phyloP scores from a whole-genome alignment of 768 basidiomycete genomes.

The Pulveroboletus sp. region DNA sequence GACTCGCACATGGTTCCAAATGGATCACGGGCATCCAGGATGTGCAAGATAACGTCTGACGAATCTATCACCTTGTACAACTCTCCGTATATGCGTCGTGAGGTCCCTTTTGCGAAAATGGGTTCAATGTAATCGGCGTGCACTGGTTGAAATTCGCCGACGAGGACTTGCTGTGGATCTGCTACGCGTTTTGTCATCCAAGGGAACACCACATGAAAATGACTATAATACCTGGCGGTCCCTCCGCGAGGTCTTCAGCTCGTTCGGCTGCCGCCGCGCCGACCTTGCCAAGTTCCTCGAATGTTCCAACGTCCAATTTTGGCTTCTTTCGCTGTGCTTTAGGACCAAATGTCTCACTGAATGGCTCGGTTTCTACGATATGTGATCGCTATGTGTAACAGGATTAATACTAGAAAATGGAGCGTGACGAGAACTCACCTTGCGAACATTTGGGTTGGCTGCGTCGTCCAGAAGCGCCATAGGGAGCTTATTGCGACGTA shows the following conservation, averaged over 20 bases:
- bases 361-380: slow-evolving; percentile 95
- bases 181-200: slow-evolving; percentile 8
- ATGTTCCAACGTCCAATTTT: slow-evolving; percentile 81
- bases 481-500: slow-evolving; percentile 93
- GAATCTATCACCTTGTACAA: slow-evolving; percentile 99
- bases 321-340: slow-evolving; percentile 94
- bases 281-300: slow-evolving; percentile 82
- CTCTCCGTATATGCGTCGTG: slow-evolving; percentile 94
- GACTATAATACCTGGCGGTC: slow-evolving; percentile 41
- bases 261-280: slow-evolving; percentile 55
- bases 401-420: not conserved
- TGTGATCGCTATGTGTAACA: slow-evolving; percentile 65
- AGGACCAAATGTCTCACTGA: slow-evolving; percentile 90
- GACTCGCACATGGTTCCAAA: slow-evolving; percentile 94
- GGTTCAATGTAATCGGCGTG: slow-evolving; percentile 85
- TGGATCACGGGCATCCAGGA: slow-evolving; percentile 94
- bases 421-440: slow-evolving; percentile 43
- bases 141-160: slow-evolving; percentile 48
- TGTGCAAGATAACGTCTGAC: slow-evolving; percentile 92
- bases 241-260: slow-evolving; percentile 36
- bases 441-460: slow-evolving; percentile 72
- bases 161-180: slow-evolving; percentile 7
- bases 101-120: slow-evolving; percentile 94
- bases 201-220: not conserved
- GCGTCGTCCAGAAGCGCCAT: slow-evolving; percentile 95